Evolutionary conservation across 176 grass and related monocot genomes (phyloP).

Genomic region (Zoysia pacifica): DNA sequence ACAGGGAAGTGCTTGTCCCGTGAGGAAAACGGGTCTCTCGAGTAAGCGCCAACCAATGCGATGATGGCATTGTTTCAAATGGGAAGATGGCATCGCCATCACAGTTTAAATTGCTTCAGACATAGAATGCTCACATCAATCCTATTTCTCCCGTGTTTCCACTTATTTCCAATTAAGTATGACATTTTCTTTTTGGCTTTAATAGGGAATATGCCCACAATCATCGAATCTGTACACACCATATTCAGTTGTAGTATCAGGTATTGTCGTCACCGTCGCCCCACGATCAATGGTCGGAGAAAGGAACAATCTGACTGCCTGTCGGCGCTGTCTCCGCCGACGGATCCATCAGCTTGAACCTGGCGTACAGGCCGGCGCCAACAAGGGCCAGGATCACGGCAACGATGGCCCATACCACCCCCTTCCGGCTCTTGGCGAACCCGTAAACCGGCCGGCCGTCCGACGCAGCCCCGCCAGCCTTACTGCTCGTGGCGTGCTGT

Average conservation of each 20-base stretch:
- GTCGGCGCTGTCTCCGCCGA: conserved; percentile 9
- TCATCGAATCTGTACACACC: background rate
- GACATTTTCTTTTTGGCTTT: background rate
- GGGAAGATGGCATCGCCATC: background rate
- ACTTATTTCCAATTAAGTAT: background rate
- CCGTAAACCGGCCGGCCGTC: background rate
- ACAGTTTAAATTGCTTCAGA: background rate
- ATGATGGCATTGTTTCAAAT: background rate
- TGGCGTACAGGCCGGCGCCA: conserved; percentile 25
- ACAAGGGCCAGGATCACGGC: conserved; percentile 32
- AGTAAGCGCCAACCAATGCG: background rate
- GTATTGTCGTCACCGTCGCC: background rate
- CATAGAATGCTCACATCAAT: background rate
- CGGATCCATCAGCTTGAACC: conserved; percentile 25
- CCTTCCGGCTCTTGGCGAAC: background rate
- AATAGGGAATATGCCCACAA: conserved; percentile 9
- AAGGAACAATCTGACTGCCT: background rate
- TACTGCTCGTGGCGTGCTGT: background rate
- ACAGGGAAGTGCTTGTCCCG: background rate
- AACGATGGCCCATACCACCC: conserved; percentile 3
- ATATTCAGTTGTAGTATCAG: background rate
- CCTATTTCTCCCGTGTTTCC: background rate
- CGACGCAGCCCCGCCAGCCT: background rate
- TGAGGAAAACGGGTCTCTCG: background rate
- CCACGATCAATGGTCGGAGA: conserved; percentile 26